A percentile compares a stretch with the other conserved stretches of the same genome.
Evolutionary conservation across 2,329 filamentous ascomycete genomes (phyloP).

Genomic region (Nothopassalora personata): DNA sequence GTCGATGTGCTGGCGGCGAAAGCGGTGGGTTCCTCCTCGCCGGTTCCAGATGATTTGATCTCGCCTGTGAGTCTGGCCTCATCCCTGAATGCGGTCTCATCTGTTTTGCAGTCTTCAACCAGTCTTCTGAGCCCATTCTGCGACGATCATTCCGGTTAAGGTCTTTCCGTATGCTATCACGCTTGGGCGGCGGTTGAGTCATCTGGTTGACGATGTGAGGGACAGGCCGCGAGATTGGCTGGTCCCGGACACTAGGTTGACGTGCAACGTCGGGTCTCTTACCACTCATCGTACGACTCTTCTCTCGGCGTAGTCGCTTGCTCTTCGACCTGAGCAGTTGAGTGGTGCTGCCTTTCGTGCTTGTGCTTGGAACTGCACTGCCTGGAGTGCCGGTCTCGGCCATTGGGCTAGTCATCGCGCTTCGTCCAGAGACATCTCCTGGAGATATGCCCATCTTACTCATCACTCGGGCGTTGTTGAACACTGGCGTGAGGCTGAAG

Average conservation of each 20-base stretch:
- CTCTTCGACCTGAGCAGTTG: neutral
- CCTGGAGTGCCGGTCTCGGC: neutral
- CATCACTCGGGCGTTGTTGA: conserved; percentile 6
- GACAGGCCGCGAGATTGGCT: conserved; percentile 9
- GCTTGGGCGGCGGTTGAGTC: neutral
- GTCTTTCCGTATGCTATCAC: neutral
- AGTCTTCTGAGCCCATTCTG: conserved; percentile 2
- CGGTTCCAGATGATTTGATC: neutral
- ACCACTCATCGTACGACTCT: neutral
- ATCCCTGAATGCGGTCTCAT: neutral
- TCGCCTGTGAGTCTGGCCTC: neutral
- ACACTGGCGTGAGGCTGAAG: conserved; percentile 11
- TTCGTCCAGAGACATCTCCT: neutral
- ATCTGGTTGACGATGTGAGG: conserved; percentile 5
- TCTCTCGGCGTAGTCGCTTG: neutral
- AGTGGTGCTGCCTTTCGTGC: neutral
- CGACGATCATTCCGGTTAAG: neutral
- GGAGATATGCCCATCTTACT: conserved; percentile 10
- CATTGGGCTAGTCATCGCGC: neutral
- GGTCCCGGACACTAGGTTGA: conserved; percentile 5
- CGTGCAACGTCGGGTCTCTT: conserved; percentile 1
- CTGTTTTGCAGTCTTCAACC: neutral
- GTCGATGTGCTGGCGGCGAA: neutral
- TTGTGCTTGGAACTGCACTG: neutral
- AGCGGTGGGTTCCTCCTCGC: neutral